Evolutionary conservation across 176 grass and related monocot species (phyloP).

Genomic region (Microstegium vimineum): DNA sequence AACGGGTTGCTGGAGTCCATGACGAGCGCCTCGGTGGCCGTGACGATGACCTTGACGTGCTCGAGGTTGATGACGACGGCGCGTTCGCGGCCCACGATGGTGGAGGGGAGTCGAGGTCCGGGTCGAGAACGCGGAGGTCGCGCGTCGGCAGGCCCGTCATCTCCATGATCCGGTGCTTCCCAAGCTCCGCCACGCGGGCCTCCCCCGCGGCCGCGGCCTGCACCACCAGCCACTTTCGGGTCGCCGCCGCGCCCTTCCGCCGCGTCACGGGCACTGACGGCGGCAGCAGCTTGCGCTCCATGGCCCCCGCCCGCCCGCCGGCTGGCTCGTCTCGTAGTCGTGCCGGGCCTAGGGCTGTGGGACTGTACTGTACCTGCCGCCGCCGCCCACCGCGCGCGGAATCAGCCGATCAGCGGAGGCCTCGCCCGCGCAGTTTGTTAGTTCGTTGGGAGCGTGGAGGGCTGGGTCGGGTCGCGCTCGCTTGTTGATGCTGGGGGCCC

Average conservation of each 20-base stretch:
- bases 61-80: constrained; percentile 84
- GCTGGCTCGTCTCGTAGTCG: background rate
- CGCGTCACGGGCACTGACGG: constrained; percentile 7
- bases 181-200: constrained; percentile 41
- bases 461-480: background rate
- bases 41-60: constrained; percentile 74
- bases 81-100: constrained; percentile 73
- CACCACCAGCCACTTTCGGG: constrained; percentile 73
- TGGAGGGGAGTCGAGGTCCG: constrained; percentile 74
- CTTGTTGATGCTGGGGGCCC: too few species aligned
- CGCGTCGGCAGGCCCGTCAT: constrained; percentile 77
- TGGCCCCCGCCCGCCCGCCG: background rate
- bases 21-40: constrained; percentile 71
- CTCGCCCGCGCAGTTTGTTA: constrained; percentile 1
- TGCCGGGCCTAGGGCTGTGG: background rate
- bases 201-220: constrained; percentile 48
- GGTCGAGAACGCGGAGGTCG: constrained; percentile 78
- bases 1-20: constrained; percentile 43
- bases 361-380: background rate
- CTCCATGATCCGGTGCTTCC: constrained; percentile 75
- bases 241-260: constrained; percentile 54
- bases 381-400: background rate
- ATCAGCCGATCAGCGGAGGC: background rate
- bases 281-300: constrained; percentile 29
- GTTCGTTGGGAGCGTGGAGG: background rate